These are phyloP conservation scores for Articulospora tetracladia DNA, from an alignment of 495 filamentous ascomycete genomes.

Conservation along the genomic window DNA sequence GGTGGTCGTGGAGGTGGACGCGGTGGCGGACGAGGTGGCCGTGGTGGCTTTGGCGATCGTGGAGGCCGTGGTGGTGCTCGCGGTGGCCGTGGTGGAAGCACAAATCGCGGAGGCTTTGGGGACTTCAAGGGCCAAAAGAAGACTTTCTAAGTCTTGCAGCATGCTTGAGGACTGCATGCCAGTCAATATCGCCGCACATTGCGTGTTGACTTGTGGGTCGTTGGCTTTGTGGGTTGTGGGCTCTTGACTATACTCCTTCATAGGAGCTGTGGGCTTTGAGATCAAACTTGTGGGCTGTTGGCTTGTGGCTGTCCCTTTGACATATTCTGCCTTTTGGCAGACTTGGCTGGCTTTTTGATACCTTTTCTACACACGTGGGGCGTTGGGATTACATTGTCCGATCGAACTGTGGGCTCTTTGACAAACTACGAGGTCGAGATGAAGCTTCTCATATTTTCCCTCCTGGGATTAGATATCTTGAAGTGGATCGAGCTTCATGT, in stretches of 20 bases:
- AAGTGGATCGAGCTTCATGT: constrained; percentile 39
- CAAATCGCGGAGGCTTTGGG: constrained; percentile 70
- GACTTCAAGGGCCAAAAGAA: constrained; percentile 91
- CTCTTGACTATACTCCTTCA: constrained; percentile 29
- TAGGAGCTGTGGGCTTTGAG: constrained; percentile 31
- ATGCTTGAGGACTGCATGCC: constrained; percentile 15
- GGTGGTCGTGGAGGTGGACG: constrained; percentile 64
- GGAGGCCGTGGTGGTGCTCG: constrained; percentile 38
- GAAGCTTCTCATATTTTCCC: constrained; percentile 37
- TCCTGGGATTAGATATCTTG: constrained; percentile 28
- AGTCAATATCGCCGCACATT: constrained; percentile 26
- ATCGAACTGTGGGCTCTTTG: constrained; percentile 43
- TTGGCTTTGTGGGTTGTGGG: constrained; percentile 31
- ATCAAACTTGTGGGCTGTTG: constrained; percentile 26
- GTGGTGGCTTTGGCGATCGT: no score
- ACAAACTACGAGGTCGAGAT: constrained; percentile 36
- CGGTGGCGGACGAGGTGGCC: constrained; percentile 53
- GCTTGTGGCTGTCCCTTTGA: constrained; percentile 30
- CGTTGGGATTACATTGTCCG: constrained; percentile 37
- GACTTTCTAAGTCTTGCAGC: constrained; percentile 62
- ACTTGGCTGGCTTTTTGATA: constrained; percentile 21
- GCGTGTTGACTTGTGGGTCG: constrained; percentile 23
- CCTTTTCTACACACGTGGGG: constrained; percentile 32
- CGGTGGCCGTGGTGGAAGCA: constrained; percentile 50
- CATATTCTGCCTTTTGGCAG: constrained; percentile 4